Evolutionary conservation across 2,329 filamentous ascomycete species (phyloP), one percentile per base, ranked within the genome.

Genomic region (Davidsoniella eucalypti): DNA sequence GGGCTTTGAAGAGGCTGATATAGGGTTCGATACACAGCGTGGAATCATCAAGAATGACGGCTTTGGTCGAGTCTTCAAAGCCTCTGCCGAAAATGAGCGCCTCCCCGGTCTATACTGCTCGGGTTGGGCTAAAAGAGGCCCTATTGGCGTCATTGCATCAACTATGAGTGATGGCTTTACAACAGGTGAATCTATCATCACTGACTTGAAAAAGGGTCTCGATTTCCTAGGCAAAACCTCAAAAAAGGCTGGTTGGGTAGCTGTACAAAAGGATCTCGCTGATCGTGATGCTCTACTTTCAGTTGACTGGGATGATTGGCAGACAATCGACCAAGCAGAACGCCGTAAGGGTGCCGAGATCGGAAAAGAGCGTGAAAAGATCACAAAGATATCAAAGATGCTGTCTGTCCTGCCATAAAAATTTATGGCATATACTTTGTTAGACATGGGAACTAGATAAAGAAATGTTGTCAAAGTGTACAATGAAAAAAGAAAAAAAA

Each of bases 131-230:
- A 96, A 96, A 67, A 77, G 83, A 36, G 92, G 92, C 0, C 90
- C 92, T 0, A 95, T 87, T 0, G 92, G 92, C 2, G 88, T 96
- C 3, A 98, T 98, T 62, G 90, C 90, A 1, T 87, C 82, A 26
- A 98, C 92, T 0, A 94, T 98, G 87, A 78, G 83, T 53, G 92
- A 98, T 62, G 90, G 92, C 0, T 98, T 96, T 59, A 74, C 76
- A 7, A 94, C 87, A 0, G 92, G 80, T 1, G 88, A 95, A 61
- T 78, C 82, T 2, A 84, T 98, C 55, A 76, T 76, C 0, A 67
- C 75, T n/a, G 92, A 98, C 60, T 90, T 87, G 82, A 57, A 61
- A 14, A 60, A 65, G 1, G 64, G 65, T 2, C 58, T 56, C 1
- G 55, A 59, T 1, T 75, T 77, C 50, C 58, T 73, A 1, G 40